phyloP scores from a whole-genome alignment of 495 filamentous ascomycete genomes.

The Trichoderma virens region DNA sequence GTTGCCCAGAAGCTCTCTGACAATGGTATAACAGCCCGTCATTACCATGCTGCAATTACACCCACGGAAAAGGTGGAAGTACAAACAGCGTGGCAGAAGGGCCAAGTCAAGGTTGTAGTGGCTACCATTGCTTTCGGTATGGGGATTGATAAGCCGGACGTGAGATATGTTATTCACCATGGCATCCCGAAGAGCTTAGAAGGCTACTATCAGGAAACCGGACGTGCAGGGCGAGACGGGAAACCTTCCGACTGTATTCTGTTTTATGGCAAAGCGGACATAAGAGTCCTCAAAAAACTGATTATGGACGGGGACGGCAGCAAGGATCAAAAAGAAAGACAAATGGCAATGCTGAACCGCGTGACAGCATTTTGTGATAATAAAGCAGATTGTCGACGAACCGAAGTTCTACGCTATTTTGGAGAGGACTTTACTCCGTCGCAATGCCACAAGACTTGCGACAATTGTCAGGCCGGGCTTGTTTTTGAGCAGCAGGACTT shows the following conservation, averaged over 20 bases:
- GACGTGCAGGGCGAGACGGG: slow-evolving; percentile 87
- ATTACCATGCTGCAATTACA: slow-evolving; percentile 80
- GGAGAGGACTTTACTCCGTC: slow-evolving; percentile 68
- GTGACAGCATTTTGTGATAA: slow-evolving; percentile 88
- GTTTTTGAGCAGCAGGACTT: slow-evolving; percentile 66
- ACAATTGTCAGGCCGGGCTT: slow-evolving; percentile 70
- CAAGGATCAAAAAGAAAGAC: slow-evolving; percentile 69
- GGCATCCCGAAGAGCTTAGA: slow-evolving; percentile 91
- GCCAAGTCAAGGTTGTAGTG: slow-evolving; percentile 77
- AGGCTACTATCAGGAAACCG: slow-evolving; percentile 97
- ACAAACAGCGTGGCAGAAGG: slow-evolving; percentile 76
- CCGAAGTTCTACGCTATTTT: slow-evolving; percentile 87
- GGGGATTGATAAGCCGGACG: slow-evolving; percentile 96
- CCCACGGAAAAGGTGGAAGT: slow-evolving; percentile 53
- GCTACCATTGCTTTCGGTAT: slow-evolving; percentile 99
- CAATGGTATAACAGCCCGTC: slow-evolving; percentile 59
- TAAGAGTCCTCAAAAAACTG: slow-evolving; percentile 55
- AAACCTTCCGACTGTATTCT: slow-evolving; percentile 81
- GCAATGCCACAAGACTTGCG: slow-evolving; percentile 67
- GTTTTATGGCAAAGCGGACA: slow-evolving; percentile 73
- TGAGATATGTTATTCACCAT: slow-evolving; percentile 92
- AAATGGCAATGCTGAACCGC: slow-evolving; percentile 72
- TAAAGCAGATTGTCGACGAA: slow-evolving; percentile 71
- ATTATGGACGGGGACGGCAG: slow-evolving; percentile 70
- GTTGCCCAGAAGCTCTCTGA: slow-evolving; percentile 60